Percentiles rank a stretch among this genome's conserved stretches.
phyloP scores from a whole-genome alignment of 306 rosid genomes.

The Mimosa pudica region DNA sequence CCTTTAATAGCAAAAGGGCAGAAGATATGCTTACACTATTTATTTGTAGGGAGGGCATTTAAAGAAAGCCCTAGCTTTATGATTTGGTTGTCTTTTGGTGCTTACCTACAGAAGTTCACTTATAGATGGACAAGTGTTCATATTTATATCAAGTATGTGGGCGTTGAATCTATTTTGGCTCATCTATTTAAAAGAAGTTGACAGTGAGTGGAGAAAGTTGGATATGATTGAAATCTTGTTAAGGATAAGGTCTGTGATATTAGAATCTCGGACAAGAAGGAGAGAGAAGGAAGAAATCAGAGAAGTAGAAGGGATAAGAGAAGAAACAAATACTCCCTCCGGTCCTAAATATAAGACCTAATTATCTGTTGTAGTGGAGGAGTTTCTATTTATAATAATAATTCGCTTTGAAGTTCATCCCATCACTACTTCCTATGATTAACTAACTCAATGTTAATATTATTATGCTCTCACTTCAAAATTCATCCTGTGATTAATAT shows the following conservation, averaged over 20 bases:
- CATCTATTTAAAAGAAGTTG: background rate
- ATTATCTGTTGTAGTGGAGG: no score
- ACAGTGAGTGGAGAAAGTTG: conserved; percentile 25
- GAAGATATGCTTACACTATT: background rate
- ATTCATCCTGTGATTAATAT: conserved; percentile 15
- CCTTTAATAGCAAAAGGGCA: conserved; percentile 7
- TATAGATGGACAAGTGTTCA: background rate
- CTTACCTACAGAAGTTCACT: conserved; percentile 5
- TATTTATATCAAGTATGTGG: conserved; percentile 7
- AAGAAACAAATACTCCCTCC: no score
- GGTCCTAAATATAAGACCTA: no score
- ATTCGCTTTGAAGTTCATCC: no score
- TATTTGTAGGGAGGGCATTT: conserved; percentile 2
- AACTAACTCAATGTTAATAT: no score
- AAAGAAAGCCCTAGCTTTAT: background rate
- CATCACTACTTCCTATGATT: no score
- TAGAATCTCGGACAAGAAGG: no score
- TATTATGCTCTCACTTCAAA: no score
- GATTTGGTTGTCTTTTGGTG: background rate
- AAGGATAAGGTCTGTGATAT: no score
- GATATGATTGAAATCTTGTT: conserved; percentile 5
- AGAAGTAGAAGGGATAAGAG: no score
- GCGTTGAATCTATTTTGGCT: conserved; percentile 20
- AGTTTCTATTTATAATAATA: no score
- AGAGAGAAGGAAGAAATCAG: no score